These are phyloP conservation scores for Teratosphaeria viscida DNA, from an alignment of 2,329 filamentous ascomycete genomes.

Conservation along the genomic window DNA sequence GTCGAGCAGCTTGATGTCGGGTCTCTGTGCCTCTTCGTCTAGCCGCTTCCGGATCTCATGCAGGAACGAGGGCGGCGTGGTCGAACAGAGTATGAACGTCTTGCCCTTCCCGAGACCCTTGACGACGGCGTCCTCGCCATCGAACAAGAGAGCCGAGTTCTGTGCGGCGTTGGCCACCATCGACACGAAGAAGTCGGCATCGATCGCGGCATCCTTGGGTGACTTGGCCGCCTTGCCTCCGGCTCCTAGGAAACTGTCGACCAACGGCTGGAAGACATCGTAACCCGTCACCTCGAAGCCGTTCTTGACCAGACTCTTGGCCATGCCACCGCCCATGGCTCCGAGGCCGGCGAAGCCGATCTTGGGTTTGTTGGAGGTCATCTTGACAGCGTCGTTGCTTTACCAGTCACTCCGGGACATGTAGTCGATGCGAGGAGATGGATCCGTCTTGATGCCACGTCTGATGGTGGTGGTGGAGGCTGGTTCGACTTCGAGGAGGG, in stretches of 20 bases:
- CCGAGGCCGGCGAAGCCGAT: conserved; percentile 59
- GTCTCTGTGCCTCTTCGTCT: conserved; percentile 39
- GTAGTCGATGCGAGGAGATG: background rate
- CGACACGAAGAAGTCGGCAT: conserved; percentile 53
- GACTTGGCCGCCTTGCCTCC: conserved; percentile 52
- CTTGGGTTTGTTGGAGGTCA: conserved; percentile 15
- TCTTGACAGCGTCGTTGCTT: background rate
- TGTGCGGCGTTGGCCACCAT: conserved; percentile 69
- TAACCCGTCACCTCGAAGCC: conserved; percentile 60
- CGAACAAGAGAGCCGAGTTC: conserved; percentile 55
- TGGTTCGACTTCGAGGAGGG: background rate
- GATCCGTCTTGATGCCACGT: background rate
- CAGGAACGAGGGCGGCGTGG: conserved; percentile 57
- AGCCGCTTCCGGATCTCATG: conserved; percentile 50
- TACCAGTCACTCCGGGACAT: background rate
- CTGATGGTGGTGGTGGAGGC: background rate
- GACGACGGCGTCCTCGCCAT: conserved; percentile 43
- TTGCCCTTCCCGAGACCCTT: conserved; percentile 46
- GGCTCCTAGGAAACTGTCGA: conserved; percentile 53
- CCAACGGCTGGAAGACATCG: conserved; percentile 57
- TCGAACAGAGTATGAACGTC: conserved; percentile 58
- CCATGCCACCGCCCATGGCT: conserved; percentile 77
- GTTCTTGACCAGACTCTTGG: conserved; percentile 57
- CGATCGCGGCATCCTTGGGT: conserved; percentile 50
- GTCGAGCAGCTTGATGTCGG: conserved; percentile 59